phyloP scores from a whole-genome alignment of 495 filamentous ascomycete genomes.

The Pyrenula aspistea region DNA sequence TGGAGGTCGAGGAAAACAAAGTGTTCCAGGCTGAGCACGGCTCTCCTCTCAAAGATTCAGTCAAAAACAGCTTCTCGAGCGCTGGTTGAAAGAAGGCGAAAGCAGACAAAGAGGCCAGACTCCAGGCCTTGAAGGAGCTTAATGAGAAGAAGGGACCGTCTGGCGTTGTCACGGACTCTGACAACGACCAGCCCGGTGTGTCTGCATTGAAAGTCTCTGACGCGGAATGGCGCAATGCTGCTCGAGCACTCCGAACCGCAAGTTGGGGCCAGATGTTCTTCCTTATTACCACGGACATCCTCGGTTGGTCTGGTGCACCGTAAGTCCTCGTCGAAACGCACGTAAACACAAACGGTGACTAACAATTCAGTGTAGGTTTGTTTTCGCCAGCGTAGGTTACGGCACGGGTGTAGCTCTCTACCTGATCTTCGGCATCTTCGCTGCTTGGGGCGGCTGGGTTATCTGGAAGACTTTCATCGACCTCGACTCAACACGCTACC shows the following conservation, averaged over 20 bases:
- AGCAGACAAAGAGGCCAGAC: not conserved
- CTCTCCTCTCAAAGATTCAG: not conserved
- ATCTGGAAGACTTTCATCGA: slow-evolving; percentile 43
- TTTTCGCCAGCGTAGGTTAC: slow-evolving; percentile 19
- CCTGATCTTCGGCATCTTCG: slow-evolving; percentile 15
- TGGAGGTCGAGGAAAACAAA: slow-evolving; percentile 8
- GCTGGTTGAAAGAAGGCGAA: not conserved
- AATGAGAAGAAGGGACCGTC: not conserved
- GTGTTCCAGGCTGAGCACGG: not conserved
- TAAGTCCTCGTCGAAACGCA: slow-evolving; percentile 3
- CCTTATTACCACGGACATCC: slow-evolving; percentile 51
- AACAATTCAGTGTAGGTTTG: slow-evolving; percentile 2
- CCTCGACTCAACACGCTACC: slow-evolving; percentile 41
- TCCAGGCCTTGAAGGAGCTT: not conserved
- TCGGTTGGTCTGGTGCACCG: slow-evolving; percentile 34
- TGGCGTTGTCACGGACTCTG: not conserved
- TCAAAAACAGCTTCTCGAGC: not conserved
- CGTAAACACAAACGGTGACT: not conserved
- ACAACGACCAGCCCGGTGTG: slow-evolving; percentile 1
- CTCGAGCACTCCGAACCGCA: slow-evolving; percentile 33
- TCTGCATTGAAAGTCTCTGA: slow-evolving; percentile 6
- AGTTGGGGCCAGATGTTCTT: slow-evolving; percentile 42
- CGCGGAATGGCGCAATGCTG: slow-evolving; percentile 30
- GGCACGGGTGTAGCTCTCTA: slow-evolving; percentile 11
- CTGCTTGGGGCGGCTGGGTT: slow-evolving; percentile 26